phyloP scores from a whole-genome alignment of 164 flowering plant genomes.

The Liriodendron chinense region DNA sequence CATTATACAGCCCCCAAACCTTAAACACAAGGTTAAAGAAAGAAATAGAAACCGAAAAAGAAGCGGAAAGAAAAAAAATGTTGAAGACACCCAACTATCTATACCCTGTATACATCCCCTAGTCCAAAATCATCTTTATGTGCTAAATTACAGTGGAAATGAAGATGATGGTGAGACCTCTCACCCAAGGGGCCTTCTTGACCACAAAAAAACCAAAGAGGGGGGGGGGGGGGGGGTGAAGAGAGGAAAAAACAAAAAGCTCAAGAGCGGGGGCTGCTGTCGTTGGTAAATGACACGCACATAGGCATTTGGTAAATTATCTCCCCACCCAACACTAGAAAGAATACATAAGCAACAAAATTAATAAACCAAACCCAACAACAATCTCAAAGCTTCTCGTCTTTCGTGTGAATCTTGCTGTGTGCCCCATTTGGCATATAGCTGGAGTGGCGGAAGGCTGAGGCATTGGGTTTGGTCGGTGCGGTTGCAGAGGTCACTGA shows the following conservation, averaged over 20 bases:
- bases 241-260: not conserved
- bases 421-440: not conserved
- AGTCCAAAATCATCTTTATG: conserved; percentile 47
- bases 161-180: conserved; percentile 22
- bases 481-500: conserved; percentile 15
- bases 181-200: conserved; percentile 18
- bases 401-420: not conserved
- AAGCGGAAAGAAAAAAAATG: not conserved
- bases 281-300: conserved; percentile 10
- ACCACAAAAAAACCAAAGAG: no score
- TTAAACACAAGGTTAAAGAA: not conserved
- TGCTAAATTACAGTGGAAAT: conserved; percentile 46
- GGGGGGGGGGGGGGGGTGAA: not conserved
- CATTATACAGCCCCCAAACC: conserved; percentile 1
- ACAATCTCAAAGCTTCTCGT: conserved; percentile 7
- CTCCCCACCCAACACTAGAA: conserved; percentile 26
- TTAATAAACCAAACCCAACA: conserved; percentile 16
- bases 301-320: not conserved
- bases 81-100: conserved; percentile 26
- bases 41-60: not conserved
- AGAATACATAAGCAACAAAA: conserved; percentile 23
- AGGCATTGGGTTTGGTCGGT: conserved; percentile 10
- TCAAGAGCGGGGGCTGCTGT: conserved; percentile 18
- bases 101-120: conserved; percentile 49
- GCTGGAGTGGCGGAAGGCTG: conserved; percentile 7